Base-by-base conservation (phyloP, 2,329 filamentous ascomycete species). In the Ophiostoma novo-ulmi region DNA sequence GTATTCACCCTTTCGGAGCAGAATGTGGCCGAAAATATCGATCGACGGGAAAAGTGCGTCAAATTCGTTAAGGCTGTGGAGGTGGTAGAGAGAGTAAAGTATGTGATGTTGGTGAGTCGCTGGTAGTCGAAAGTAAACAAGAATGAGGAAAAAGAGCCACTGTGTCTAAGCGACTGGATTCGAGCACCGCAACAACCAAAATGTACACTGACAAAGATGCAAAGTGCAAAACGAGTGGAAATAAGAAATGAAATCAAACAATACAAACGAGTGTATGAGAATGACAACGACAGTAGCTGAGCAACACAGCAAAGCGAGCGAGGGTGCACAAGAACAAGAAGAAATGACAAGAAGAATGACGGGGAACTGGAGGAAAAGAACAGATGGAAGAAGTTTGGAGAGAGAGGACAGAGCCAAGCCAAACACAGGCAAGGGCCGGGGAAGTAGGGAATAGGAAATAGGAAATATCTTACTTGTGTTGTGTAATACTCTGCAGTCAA, bases 1-100 rank as follows among this genome's bases (percentile, higher is more conserved):
- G 38, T 69, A 67, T 58, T 71, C 67, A 73, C 72, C 70, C 72
- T 71, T 69, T 67, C 69, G 68, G 68, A 70, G 71, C 71, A 52
- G 22, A 35, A 14, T 39, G 63, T 11, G 6, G n/a, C 14, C 20
- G 36, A 39, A 36, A 26, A 22, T 17, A 36, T 39, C 10, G 36
- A 38, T 65, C 10, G 36, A 38, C 20, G 63, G 14, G n/a, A 13
- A 14, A 36, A 20, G 20, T 22, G 8, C 20, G 35, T 39, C 20
- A 35, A 35, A 63, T 63, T 35, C 14, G 58, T 39, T 10, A n/a
- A 26, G 20, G 6, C 2, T 39, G 4, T 13, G 36, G 58, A 38
- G n/a, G 52, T 58, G 31, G 31, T 31, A 35, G 7, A 65, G 63
- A 36, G 63, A 35, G 61, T 38, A 36, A 26, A 5, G n/a, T 20